Conservation (phyloP, 805 yeast genomes). For the Saturnispora halmiae region DNA sequence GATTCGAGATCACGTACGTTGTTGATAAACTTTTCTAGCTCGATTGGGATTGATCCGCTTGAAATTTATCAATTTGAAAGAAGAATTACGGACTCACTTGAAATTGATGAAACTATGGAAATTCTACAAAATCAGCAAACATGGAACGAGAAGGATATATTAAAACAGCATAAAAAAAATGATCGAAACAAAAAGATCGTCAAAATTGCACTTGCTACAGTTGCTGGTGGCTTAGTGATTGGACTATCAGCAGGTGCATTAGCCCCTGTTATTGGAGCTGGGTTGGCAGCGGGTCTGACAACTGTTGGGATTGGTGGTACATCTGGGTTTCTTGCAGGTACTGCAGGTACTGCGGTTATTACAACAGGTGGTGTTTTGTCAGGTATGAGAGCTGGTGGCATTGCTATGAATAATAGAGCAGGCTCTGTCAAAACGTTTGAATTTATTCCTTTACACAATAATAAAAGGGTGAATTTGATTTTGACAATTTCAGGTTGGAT, state of each 20-base stretch:
- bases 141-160: slow-evolving; percentile 62
- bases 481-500: slow-evolving; percentile 96
- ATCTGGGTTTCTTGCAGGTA: slow-evolving; percentile 84
- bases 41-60: slow-evolving; percentile 47
- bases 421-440: slow-evolving; percentile 94
- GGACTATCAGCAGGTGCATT: slow-evolving; percentile 92
- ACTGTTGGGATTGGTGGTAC: slow-evolving; percentile 96
- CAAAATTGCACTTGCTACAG: slow-evolving; percentile 88
- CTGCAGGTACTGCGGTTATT: slow-evolving; percentile 92
- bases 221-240: slow-evolving; percentile 90
- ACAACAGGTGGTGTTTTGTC: slow-evolving; percentile 85
- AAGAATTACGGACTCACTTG: slow-evolving; percentile 81
- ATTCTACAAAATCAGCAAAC: slow-evolving; percentile 36
- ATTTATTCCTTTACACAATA: slow-evolving; percentile 84
- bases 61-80: slow-evolving; percentile 87
- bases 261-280: slow-evolving; percentile 98
- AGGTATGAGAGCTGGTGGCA: slow-evolving; percentile 83
- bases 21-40: slow-evolving; percentile 56
- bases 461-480: slow-evolving; percentile 76
- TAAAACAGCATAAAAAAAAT: slow-evolving; percentile 61
- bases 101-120: slow-evolving; percentile 50
- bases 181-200: slow-evolving; percentile 61
- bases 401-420: slow-evolving; percentile 77
- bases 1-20: slow-evolving; percentile 84
- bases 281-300: slow-evolving; percentile 92